Evolutionary conservation across 495 filamentous ascomycete genomes (phyloP), one percentile per base, ranked within the genome.

Genomic region (Lophium mytilinum): DNA sequence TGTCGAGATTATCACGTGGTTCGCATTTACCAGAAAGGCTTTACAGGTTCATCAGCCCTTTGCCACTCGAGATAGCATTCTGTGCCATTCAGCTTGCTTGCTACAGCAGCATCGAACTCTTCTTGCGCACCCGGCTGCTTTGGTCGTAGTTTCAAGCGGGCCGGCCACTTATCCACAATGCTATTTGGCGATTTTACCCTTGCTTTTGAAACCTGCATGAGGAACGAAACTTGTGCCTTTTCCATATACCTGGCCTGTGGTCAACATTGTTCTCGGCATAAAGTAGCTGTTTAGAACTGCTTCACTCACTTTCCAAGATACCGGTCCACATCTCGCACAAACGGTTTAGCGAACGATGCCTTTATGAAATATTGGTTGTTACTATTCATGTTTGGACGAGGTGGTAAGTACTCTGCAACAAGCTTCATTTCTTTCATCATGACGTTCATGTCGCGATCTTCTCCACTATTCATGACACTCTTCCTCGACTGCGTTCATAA

Each of bases 401-500:
- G 19, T 1, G 6, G 52, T 24, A 2, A n/a, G 39, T 3, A 4
- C 3, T 24, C 3, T 34, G 9, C 1, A n/a, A 36, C 12, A 9
- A 37, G 18, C 36, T 58, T 7, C 24, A 39, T 50, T 8, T 18
- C 21, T 1, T 14, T 7, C 1, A 9, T 17, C 37, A 34, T 37
- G 10, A 11, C 40, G 24, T 24, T 9, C 9, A 15, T 11, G 8
- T 52, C 24, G 14, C 37, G n/a, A n/a, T 4, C 11, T 10, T 9
- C 4, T 36, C 11, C 17, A 4, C 43, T 48, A 34, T 39, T 15
- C n/a, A n/a, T n/a, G n/a, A n/a, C n/a, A n/a, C n/a, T 3, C 37
- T 43, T 63, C 56, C 9, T 21, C 1, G 10, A 61, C 52, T 0
- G 67, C 67, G 45, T 69, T 68, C 43, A 68, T 56, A 63, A 68